Evolutionary conservation across 2,329 filamentous ascomycete species (phyloP).

Genomic region (Epichloe amarillans): DNA sequence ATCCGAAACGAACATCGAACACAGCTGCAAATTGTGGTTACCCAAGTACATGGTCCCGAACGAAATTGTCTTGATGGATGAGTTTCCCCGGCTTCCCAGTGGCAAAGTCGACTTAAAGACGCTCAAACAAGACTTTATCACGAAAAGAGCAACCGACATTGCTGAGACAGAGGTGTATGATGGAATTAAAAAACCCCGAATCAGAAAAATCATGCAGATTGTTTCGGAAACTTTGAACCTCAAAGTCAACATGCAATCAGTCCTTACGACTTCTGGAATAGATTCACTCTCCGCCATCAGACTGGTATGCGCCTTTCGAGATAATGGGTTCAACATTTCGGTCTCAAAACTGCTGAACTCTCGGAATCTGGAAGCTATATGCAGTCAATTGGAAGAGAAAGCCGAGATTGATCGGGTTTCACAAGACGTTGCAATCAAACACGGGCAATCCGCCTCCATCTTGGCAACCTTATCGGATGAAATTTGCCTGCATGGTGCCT

Average conservation of each 20-base stretch:
- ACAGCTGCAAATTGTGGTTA: constrained; percentile 59
- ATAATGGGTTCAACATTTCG: constrained; percentile 37
- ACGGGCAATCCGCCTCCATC: neutral
- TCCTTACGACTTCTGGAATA: constrained; percentile 42
- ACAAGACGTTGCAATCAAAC: neutral
- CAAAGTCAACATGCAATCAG: constrained; percentile 22
- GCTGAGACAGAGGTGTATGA: neutral
- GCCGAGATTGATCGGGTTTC: neutral
- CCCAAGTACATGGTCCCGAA: constrained; percentile 73
- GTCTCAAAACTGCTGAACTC: constrained; percentile 50
- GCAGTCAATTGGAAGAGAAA: neutral
- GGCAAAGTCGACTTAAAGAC: constrained; percentile 67
- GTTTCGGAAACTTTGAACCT: constrained; percentile 28
- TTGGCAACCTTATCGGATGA: neutral
- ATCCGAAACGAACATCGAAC: constrained; percentile 31
- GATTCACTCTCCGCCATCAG: constrained; percentile 43
- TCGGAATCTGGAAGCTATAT: constrained; percentile 26
- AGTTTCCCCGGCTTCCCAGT: constrained; percentile 64
- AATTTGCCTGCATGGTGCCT: neutral
- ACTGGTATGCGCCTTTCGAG: constrained; percentile 50
- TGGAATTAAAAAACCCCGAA: constrained; percentile 11
- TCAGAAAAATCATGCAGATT: constrained; percentile 23
- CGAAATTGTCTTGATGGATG: constrained; percentile 49
- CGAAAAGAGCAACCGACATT: constrained; percentile 7
- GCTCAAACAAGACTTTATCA: constrained; percentile 39